phyloP scores from a whole-genome alignment of 345 rosid genomes.

The Acer negundo region DNA sequence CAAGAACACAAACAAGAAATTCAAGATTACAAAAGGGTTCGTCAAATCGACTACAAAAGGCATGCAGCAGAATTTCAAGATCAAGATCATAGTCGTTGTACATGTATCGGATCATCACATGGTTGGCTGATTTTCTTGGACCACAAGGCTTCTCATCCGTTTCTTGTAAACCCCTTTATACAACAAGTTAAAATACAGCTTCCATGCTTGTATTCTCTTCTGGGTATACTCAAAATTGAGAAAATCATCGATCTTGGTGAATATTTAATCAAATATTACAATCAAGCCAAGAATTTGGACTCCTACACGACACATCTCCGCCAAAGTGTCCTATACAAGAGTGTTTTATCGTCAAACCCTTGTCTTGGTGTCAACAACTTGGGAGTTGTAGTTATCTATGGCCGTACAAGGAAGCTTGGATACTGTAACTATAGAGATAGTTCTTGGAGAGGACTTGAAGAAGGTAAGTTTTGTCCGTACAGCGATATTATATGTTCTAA shows the following conservation, averaged over 20 bases:
- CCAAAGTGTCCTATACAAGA: background rate
- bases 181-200: background rate
- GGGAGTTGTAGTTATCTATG: background rate
- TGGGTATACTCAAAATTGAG: background rate
- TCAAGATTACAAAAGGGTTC: background rate
- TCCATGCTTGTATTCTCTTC: background rate
- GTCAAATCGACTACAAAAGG: background rate
- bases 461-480: slow-evolving; percentile 1
- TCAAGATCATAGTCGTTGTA: no score
- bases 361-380: background rate
- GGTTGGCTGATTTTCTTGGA: slow-evolving; percentile 8
- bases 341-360: background rate
- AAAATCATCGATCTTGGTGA: background rate
- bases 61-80: no score
- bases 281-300: no score
- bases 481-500: background rate
- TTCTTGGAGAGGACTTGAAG: slow-evolving; percentile 12
- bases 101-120: slow-evolving; percentile 7
- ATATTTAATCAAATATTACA: background rate
- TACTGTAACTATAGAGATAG: background rate
- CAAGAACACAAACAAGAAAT: no score
- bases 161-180: background rate
- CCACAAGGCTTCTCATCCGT: background rate
- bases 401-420: background rate
- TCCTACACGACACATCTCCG: background rate